These are phyloP conservation scores for Paramecium octaurelia DNA, from an alignment of 73 alveolate species.

Conservation along the genomic window DNA sequence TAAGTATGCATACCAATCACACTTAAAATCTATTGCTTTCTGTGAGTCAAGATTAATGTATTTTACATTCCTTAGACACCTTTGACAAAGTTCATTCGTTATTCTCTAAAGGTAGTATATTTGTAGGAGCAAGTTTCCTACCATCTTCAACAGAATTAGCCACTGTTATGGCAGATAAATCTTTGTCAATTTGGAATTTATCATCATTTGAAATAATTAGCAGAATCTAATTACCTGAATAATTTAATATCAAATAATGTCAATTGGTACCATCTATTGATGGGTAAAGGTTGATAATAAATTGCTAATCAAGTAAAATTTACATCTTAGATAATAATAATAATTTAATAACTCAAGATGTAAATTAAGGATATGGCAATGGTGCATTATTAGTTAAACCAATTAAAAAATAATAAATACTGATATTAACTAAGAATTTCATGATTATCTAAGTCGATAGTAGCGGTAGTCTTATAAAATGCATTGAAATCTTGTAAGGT, in stretches of 20 bases:
- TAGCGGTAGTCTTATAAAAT: neutral
- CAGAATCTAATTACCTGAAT: neutral
- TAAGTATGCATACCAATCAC: neutral
- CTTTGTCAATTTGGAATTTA: conserved; percentile 35
- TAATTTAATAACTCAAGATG: neutral
- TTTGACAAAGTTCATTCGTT: conserved; percentile 46
- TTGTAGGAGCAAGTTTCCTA: conserved; percentile 16
- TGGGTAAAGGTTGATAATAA: conserved; percentile 13
- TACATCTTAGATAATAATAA: neutral
- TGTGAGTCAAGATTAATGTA: neutral
- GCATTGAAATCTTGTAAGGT: neutral
- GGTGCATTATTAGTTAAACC: neutral
- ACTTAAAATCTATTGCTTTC: neutral
- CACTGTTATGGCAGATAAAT: conserved; percentile 2
- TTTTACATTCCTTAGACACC: neutral
- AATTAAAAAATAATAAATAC: neutral
- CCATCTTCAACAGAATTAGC: conserved; percentile 38
- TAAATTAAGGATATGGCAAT: conserved; percentile 9
- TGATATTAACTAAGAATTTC: neutral
- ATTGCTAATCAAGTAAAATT: neutral
- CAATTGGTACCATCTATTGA: conserved; percentile 14
- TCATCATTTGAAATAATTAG: conserved; percentile 25
- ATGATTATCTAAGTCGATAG: conserved; percentile 15
- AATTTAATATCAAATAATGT: neutral
- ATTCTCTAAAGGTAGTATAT: neutral